Evolutionary conservation across 202 grass and related monocot genomes (phyloP), one percentile per base, ranked within the genome.

Genomic region (Dendrocalamus latiflorus): DNA sequence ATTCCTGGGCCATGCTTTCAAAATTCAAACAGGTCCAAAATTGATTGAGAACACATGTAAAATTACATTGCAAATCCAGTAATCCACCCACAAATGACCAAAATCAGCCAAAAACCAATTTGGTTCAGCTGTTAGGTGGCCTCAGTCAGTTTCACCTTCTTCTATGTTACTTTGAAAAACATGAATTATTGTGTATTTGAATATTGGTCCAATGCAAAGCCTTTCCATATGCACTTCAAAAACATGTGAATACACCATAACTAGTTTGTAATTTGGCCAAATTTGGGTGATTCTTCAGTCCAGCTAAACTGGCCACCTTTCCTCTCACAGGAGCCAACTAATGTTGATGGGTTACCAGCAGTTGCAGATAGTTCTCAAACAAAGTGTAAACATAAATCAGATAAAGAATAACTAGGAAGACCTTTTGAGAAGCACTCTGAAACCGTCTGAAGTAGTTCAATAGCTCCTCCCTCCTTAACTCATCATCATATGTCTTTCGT

Each of bases 401-500:
- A 70, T 43, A 78, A 75, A 60, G 20, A 25, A 85, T 68, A 87
- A 43, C 56, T 69, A 88, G 8, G 51, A 72, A 76, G 18, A 95
- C 95, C 96, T 95, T 93, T 83, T 81, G 96, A 85, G 91, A 84
- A 84, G 82, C 70, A 90, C 87, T 89, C 84, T 90, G 96, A 87
- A 97, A 97, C 70, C 87, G 86, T 72, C 89, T 86, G 57, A 98
- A 93, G 81, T 90, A 98, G 77, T 95, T 90, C 71, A 98, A 71
- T 71, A 98, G 84, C 65, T 98, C 96, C 68, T 95, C 93, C 83
- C 91, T 88, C 80, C 92, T 91, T 65, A 98, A 81, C 50, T 98
- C 96, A 86, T 98, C 96, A 15, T 98, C 96, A 89, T 98, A 98
- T 44, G 82, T 85, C 88, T 98, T 98, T 30, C 91, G 80, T 86